These are phyloP conservation scores for Solanum lignicaule DNA, from an alignment of 257 asterid species.

Conservation along the genomic window DNA sequence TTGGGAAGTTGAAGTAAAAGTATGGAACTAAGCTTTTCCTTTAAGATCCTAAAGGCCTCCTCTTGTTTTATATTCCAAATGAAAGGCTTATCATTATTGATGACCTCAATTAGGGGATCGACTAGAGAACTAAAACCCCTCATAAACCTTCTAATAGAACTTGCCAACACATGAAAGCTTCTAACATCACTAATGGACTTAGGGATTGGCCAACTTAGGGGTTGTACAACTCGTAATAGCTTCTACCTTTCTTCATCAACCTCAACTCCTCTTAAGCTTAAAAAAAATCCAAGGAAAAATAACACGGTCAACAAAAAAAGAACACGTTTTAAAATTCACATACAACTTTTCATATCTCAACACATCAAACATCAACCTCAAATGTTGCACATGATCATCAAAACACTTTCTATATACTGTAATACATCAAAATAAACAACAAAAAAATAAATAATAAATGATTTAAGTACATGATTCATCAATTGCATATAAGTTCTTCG, in stretches of 20 bases:
- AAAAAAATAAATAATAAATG: background rate
- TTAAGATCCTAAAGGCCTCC: too few species aligned
- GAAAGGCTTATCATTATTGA: too few species aligned
- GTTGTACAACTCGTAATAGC: background rate
- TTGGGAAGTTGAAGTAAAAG: too few species aligned
- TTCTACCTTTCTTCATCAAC: background rate
- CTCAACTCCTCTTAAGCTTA: background rate
- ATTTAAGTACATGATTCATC: too few species aligned
- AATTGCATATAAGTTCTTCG: background rate
- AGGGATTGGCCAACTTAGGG: background rate
- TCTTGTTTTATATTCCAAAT: too few species aligned
- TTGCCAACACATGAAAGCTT: too few species aligned
- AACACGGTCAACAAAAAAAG: background rate
- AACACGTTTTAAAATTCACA: too few species aligned
- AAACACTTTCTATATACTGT: background rate
- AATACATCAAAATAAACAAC: conserved; percentile 1
- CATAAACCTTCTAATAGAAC: too few species aligned
- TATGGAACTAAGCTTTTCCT: too few species aligned
- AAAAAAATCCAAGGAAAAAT: background rate
- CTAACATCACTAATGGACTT: too few species aligned
- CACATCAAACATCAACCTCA: background rate
- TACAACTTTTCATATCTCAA: background rate
- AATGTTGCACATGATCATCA: background rate
- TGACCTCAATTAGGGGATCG: too few species aligned
- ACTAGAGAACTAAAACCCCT: too few species aligned